These are phyloP conservation scores for Glaciozyma antarctica DNA, from an alignment of 768 basidiomycete genomes.

Conservation along the genomic window DNA sequence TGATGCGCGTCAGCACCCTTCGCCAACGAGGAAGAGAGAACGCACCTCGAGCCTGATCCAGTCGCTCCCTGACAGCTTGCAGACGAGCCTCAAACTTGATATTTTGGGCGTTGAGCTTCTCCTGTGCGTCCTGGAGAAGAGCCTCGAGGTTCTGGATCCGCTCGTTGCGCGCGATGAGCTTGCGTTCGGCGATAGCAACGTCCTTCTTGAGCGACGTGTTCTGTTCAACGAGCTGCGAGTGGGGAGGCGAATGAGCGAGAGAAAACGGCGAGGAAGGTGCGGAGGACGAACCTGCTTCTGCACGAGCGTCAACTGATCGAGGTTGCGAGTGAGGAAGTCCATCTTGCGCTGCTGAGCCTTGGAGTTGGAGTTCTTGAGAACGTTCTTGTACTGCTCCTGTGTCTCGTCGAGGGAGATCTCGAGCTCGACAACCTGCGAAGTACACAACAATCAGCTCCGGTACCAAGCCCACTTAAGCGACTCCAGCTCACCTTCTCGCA, in stretches of 20 bases:
- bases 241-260: not conserved
- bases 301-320: conserved; percentile 86
- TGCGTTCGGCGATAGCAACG: conserved; percentile 90
- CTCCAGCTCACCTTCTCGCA: conserved; percentile 76
- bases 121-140: conserved; percentile 84
- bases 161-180: conserved; percentile 89
- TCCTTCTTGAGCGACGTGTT: conserved; percentile 96
- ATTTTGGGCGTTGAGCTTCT: conserved; percentile 81
- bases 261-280: not conserved
- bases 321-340: conserved; percentile 92
- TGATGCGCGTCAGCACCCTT: not conserved
- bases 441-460: not conserved
- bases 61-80: conserved; percentile 78
- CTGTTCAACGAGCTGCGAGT: conserved; percentile 82
- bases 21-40: not conserved
- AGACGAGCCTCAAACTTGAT: conserved; percentile 91
- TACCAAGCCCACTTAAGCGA: not conserved
- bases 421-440: conserved; percentile 80
- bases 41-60: conserved; percentile 86
- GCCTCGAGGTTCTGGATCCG: conserved; percentile 94
- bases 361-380: conserved; percentile 94
- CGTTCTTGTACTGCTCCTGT: conserved; percentile 97
- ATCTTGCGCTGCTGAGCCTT: conserved; percentile 99
- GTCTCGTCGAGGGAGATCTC: conserved; percentile 98
- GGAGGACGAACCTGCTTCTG: conserved; percentile 74